These are phyloP conservation scores for Trametes maxima DNA, from an alignment of 768 basidiomycete genomes.

Conservation along the genomic window DNA sequence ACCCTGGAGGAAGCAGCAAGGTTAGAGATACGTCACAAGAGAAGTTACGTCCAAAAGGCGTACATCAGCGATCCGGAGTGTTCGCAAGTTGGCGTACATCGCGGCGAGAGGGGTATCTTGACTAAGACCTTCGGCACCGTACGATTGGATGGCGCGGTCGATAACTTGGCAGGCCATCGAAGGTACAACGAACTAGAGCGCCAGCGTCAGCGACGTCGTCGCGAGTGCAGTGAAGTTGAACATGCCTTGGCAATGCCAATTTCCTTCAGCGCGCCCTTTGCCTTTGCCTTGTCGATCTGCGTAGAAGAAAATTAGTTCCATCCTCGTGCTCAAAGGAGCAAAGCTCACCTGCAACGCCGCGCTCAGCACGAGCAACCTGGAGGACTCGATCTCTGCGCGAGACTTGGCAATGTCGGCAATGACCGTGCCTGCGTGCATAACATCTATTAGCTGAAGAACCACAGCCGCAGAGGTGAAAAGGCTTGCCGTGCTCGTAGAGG, in stretches of 20 bases:
- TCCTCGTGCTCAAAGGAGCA: rapidly evolving
- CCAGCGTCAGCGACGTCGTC: background rate
- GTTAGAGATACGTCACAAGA: background rate
- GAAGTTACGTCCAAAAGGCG: constrained; percentile 29
- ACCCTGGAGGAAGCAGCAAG: constrained; percentile 47
- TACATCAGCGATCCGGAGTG: constrained; percentile 87
- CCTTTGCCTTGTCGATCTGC: constrained; percentile 88
- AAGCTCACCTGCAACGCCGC: constrained; percentile 77
- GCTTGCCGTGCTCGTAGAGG: constrained; percentile 84
- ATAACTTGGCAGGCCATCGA: constrained; percentile 85
- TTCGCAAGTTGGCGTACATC: constrained; percentile 79
- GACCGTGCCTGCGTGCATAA: constrained; percentile 64
- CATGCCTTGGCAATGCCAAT: constrained; percentile 95
- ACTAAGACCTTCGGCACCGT: constrained; percentile 94
- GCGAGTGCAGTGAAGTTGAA: background rate
- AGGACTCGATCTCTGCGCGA: constrained; percentile 89
- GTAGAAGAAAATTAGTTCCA: too few species aligned
- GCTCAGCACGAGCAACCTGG: constrained; percentile 85
- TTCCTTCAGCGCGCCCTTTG: constrained; percentile 96
- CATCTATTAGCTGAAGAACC: background rate
- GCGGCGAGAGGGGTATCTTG: constrained; percentile 85
- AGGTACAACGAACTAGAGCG: constrained; percentile 84
- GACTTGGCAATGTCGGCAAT: constrained; percentile 90
- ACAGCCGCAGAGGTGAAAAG: background rate
- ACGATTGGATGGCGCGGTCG: constrained; percentile 95